Conservation (phyloP, 495 filamentous ascomycete species). For the Podospora tetraspora region DNA sequence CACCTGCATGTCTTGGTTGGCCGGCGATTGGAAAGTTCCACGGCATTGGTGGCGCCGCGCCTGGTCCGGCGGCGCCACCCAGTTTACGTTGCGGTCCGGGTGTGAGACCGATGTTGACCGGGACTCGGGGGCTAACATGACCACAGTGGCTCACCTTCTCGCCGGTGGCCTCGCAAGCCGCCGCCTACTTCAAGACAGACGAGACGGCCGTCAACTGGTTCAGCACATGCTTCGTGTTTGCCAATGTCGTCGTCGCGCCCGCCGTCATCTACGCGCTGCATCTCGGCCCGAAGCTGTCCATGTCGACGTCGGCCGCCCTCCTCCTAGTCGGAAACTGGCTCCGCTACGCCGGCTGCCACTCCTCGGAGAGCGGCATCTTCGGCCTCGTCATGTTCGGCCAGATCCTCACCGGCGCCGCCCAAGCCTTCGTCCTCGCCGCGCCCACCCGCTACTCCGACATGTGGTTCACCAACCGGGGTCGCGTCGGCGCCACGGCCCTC, state of each 20-base stretch:
- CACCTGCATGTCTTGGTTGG: not conserved
- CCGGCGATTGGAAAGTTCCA: not conserved
- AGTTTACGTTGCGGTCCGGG: not conserved
- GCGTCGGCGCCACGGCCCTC: constrained; percentile 82
- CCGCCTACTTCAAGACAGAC: constrained; percentile 67
- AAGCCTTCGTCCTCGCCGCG: constrained; percentile 87
- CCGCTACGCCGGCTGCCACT: constrained; percentile 72
- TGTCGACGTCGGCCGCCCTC: constrained; percentile 66
- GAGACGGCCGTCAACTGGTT: constrained; percentile 88
- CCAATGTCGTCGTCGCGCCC: constrained; percentile 71
- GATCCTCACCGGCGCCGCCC: constrained; percentile 80
- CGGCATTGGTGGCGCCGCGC: not conserved
- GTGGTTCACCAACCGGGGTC: constrained; percentile 84
- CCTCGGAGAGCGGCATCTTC: constrained; percentile 51
- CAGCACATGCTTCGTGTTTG: constrained; percentile 78
- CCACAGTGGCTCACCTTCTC: constrained; percentile 90
- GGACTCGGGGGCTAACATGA: constrained; percentile 3
- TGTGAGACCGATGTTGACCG: not conserved
- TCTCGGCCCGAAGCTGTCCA: constrained; percentile 69
- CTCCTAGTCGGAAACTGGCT: constrained; percentile 87
- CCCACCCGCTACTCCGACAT: constrained; percentile 88
- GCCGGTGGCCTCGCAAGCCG: constrained; percentile 69
- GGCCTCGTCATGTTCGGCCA: constrained; percentile 90
- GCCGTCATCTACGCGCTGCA: constrained; percentile 74
- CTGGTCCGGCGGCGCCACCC: not conserved